A percentile compares a stretch with the other conserved stretches of the same genome.
phyloP scores from a whole-genome alignment of 108 stramenopile genomes.

The Conticribra guillardii region DNA sequence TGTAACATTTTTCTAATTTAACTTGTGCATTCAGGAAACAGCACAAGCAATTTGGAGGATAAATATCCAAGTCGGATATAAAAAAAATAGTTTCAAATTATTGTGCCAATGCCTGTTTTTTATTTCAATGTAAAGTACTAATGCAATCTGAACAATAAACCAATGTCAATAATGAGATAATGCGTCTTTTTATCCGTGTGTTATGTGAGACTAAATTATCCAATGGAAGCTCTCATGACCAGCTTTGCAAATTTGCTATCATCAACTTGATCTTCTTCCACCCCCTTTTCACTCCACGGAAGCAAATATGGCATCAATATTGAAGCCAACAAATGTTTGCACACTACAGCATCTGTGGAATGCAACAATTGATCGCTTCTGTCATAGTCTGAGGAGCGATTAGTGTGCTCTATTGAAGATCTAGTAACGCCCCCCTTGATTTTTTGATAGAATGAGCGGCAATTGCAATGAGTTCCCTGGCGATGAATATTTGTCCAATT shows the following conservation, averaged over 20 bases:
- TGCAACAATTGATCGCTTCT: background rate
- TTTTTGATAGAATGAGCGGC: slow-evolving; percentile 44
- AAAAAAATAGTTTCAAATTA: too few species aligned
- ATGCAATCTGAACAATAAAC: too few species aligned
- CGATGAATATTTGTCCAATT: slow-evolving; percentile 8
- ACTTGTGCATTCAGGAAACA: too few species aligned
- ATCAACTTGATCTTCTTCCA: slow-evolving; percentile 29
- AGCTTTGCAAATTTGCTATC: slow-evolving; percentile 40
- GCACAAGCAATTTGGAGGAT: too few species aligned
- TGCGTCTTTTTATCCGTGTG: too few species aligned
- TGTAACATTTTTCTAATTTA: too few species aligned
- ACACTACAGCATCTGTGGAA: slow-evolving; percentile 8
- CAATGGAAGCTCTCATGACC: slow-evolving; percentile 31
- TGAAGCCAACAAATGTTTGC: slow-evolving; percentile 45
- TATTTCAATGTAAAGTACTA: too few species aligned
- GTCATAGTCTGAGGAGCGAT: background rate
- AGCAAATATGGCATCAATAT: slow-evolving; percentile 51
- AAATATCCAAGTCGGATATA: too few species aligned
- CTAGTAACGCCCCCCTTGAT: slow-evolving; percentile 20
- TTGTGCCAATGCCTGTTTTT: too few species aligned
- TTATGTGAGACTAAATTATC: too few species aligned
- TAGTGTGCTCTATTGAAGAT: too few species aligned
- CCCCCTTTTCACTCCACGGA: slow-evolving; percentile 22
- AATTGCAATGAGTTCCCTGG: slow-evolving; percentile 38
- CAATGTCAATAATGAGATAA: too few species aligned